A percentile compares a stretch with the other conserved stretches of the same genome.
These are phyloP conservation scores for Westerdykella aurantiaca DNA, from an alignment of 2,329 filamentous ascomycete species.

Conservation along the genomic window DNA sequence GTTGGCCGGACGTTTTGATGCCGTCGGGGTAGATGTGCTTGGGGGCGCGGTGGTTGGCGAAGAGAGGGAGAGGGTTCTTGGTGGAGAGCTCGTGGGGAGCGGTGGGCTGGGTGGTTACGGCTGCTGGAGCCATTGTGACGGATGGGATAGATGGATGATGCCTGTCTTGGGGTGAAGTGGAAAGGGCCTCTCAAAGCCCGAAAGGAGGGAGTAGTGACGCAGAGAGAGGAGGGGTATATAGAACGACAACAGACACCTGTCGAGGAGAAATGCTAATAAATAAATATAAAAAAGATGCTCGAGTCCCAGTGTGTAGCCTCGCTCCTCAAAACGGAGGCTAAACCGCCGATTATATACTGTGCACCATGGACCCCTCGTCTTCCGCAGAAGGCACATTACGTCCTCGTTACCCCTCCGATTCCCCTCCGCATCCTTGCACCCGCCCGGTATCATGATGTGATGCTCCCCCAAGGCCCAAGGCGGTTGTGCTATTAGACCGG, in stretches of 20 bases:
- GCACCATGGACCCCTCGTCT: neutral
- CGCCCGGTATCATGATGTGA: too few relatives aligned
- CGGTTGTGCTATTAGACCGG: conserved; percentile 21
- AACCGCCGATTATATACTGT: too few relatives aligned
- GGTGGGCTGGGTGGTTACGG: conserved; percentile 33
- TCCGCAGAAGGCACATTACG: conserved; percentile 9
- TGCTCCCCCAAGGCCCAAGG: too few relatives aligned
- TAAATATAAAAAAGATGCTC: too few relatives aligned
- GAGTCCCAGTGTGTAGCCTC: too few relatives aligned
- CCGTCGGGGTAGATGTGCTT: conserved; percentile 57
- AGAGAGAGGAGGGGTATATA: neutral
- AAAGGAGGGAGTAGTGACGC: neutral
- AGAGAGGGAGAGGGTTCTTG: conserved; percentile 17
- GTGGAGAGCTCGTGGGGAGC: conserved; percentile 34
- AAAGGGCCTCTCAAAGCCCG: neutral
- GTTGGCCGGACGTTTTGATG: conserved; percentile 65
- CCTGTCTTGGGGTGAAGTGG: neutral
- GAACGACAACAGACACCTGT: neutral
- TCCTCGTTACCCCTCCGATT: neutral
- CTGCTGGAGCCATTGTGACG: conserved; percentile 36
- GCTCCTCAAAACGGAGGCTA: too few relatives aligned
- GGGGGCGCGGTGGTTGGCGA: conserved; percentile 31
- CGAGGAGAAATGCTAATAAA: neutral
- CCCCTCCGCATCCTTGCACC: too few relatives aligned
- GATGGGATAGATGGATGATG: neutral